Percentiles rank a stretch among this genome's conserved stretches.
Conservation (phyloP, 306 rosid genomes). For the Lupinus albus region DNA sequence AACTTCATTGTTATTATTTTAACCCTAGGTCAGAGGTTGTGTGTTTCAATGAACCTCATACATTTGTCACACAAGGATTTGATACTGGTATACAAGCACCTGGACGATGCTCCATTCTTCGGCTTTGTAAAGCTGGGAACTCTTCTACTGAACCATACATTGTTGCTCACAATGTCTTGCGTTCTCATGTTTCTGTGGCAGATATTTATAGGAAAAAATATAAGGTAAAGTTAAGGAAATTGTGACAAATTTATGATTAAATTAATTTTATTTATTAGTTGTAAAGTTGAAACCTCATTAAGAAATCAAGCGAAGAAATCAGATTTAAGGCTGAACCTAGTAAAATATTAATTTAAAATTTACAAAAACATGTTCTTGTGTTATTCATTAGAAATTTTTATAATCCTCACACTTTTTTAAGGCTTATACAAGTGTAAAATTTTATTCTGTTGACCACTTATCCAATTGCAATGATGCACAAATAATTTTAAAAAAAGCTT, state of each 20-base stretch:
- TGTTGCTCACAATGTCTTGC: conserved; percentile 79
- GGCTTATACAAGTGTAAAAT: neutral
- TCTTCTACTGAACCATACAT: conserved; percentile 86
- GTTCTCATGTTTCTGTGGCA: conserved; percentile 63
- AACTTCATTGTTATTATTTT: too few species aligned
- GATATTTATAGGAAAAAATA: conserved; percentile 70
- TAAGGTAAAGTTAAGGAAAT: conserved; percentile 52
- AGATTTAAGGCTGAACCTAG: neutral
- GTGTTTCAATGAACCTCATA: conserved; percentile 77
- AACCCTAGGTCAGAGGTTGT: neutral
- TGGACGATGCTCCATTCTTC: conserved; percentile 80
- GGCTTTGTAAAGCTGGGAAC: conserved; percentile 76
- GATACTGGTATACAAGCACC: conserved; percentile 91
- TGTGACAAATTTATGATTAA: neutral
- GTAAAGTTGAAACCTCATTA: neutral
- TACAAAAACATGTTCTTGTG: neutral
- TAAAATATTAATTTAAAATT: neutral
- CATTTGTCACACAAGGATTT: conserved; percentile 77
- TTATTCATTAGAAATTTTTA: neutral
- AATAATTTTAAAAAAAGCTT: neutral
- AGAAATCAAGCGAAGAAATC: neutral
- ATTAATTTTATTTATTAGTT: neutral
- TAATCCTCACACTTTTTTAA: neutral
- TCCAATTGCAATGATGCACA: neutral
- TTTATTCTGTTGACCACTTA: neutral